phyloP scores from a whole-genome alignment of 2,329 filamentous ascomycete genomes.

The Pseudogymnoascus destructans region DNA sequence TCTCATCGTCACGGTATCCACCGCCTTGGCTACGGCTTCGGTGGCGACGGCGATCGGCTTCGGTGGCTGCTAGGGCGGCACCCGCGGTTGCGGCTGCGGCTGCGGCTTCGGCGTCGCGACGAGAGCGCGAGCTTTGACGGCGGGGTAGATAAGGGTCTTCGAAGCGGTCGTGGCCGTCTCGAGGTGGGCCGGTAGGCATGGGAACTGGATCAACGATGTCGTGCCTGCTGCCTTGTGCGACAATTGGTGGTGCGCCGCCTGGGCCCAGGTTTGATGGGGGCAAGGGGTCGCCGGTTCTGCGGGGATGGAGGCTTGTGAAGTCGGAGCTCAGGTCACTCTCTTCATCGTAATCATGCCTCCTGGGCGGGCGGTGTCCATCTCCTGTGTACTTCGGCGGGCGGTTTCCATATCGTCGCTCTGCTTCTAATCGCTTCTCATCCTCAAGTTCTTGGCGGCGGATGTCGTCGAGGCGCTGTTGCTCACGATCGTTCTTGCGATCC shows the following conservation, averaged over 20 bases:
- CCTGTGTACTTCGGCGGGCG: slow-evolving; percentile 54
- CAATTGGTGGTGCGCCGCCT: slow-evolving; percentile 17
- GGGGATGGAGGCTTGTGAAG: slow-evolving; percentile 24
- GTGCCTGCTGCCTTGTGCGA: slow-evolving; percentile 27
- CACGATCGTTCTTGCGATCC: slow-evolving; percentile 40
- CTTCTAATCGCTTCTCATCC: slow-evolving; percentile 40
- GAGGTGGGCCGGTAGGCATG: slow-evolving; percentile 43
- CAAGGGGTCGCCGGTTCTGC: slow-evolving; percentile 22
- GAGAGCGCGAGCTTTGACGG: background rate
- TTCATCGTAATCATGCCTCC: slow-evolving; percentile 24
- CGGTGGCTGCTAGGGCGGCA: slow-evolving; percentile 35
- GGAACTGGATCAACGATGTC: slow-evolving; percentile 27
- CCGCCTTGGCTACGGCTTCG: slow-evolving; percentile 12
- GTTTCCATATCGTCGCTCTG: slow-evolving; percentile 39
- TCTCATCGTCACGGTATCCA: slow-evolving; percentile 21
- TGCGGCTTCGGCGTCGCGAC: slow-evolving; percentile 32
- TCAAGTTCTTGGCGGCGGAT: slow-evolving; percentile 36
- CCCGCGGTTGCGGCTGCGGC: slow-evolving; percentile 38
- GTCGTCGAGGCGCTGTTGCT: slow-evolving; percentile 34
- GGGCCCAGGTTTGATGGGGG: slow-evolving; percentile 1
- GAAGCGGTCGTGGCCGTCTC: slow-evolving; percentile 33
- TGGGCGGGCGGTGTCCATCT: slow-evolving; percentile 46
- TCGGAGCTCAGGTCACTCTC: slow-evolving; percentile 21
- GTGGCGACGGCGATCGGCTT: slow-evolving; percentile 28
- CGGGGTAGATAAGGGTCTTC: slow-evolving; percentile 25